phyloP scores from a whole-genome alignment of 2,329 filamentous ascomycete species.

The Rugonectria rugulosa region DNA sequence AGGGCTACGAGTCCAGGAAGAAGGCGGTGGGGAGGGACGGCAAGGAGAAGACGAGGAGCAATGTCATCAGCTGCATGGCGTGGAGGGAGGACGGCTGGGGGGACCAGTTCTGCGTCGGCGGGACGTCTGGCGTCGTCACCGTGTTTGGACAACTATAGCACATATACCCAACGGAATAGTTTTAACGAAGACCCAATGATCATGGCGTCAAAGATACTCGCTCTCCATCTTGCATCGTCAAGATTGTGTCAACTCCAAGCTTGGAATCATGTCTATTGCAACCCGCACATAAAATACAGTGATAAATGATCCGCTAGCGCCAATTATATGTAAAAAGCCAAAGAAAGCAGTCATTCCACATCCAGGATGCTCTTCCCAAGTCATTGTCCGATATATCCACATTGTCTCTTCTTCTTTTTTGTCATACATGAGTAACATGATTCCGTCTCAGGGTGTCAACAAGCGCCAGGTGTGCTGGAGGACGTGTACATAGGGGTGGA shows the following conservation, averaged over 20 bases:
- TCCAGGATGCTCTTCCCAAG: slow-evolving; percentile 11
- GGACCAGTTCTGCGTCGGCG: slow-evolving; percentile 70
- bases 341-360: slow-evolving; percentile 17
- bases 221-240: background rate
- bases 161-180: background rate
- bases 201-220: too few relatives aligned
- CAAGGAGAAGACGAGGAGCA: slow-evolving; percentile 64
- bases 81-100: slow-evolving; percentile 70
- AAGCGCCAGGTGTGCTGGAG: too few relatives aligned
- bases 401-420: slow-evolving; percentile 21
- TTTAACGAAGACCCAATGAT: background rate
- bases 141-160: slow-evolving; percentile 59
- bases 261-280: background rate
- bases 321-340: slow-evolving; percentile 26
- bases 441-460: too few relatives aligned
- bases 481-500: background rate
- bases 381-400: slow-evolving; percentile 20
- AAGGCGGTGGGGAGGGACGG: slow-evolving; percentile 66
- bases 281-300: slow-evolving; percentile 16
- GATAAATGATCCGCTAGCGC: slow-evolving; percentile 32
- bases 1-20: slow-evolving; percentile 56
- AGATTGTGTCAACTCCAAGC: background rate
- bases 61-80: slow-evolving; percentile 68
- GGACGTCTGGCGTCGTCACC: slow-evolving; percentile 71
- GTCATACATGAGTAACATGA: slow-evolving; percentile 20